These are phyloP conservation scores for Purshia tridentata DNA, from an alignment of 306 rosid genomes.

Conservation along the genomic window DNA sequence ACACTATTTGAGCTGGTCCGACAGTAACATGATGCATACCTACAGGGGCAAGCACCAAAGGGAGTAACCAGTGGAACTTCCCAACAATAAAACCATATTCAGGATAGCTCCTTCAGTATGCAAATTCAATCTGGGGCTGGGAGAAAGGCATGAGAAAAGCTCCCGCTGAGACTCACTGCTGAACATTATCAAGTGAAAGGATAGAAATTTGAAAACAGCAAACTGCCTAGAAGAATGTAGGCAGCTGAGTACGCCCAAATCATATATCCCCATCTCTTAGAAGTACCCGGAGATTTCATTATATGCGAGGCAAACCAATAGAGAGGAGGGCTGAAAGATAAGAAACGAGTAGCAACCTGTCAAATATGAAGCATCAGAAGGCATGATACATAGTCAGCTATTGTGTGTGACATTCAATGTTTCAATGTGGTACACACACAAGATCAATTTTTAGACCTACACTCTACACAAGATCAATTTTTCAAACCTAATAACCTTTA, in stretches of 20 bases:
- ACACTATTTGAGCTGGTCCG: background rate
- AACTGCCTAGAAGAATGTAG: conserved; percentile 80
- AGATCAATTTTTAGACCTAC: no score
- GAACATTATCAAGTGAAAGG: conserved; percentile 66
- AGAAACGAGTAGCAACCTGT: conserved; percentile 93
- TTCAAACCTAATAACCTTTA: background rate
- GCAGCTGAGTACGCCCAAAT: conserved; percentile 79
- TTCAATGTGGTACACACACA: no score
- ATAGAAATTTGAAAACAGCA: conserved; percentile 85
- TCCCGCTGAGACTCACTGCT: background rate
- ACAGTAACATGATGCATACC: background rate
- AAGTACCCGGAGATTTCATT: conserved; percentile 40
- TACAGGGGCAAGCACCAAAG: background rate
- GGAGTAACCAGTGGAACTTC: background rate
- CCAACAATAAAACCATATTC: background rate
- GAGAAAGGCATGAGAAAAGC: background rate
- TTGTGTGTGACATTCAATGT: no score
- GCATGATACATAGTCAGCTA: background rate
- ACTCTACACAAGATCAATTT: no score
- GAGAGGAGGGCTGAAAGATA: conserved; percentile 80
- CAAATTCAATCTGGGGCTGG: background rate
- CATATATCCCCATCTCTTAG: conserved; percentile 58
- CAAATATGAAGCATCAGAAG: conserved; percentile 19
- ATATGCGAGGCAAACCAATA: conserved; percentile 85
- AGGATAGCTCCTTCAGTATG: background rate